These are phyloP conservation scores for Boletus bicolor DNA, from an alignment of 768 basidiomycete genomes.

Conservation along the genomic window DNA sequence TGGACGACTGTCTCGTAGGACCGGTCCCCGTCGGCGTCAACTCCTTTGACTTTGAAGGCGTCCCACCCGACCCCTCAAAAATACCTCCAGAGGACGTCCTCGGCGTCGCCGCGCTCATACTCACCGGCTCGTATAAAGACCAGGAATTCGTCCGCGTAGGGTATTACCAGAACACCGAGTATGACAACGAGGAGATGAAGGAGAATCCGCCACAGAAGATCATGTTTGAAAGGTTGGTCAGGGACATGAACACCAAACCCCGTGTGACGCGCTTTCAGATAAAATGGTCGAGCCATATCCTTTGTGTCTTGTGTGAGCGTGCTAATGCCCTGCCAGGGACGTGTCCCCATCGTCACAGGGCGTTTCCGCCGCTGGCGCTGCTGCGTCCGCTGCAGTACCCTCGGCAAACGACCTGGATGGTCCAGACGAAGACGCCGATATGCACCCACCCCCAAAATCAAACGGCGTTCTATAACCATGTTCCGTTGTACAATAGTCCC, in stretches of 20 bases:
- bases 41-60: constrained; percentile 93
- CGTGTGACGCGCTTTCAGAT: constrained; percentile 92
- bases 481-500: neutral
- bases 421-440: constrained; percentile 30
- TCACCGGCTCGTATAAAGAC: constrained; percentile 93
- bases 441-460: constrained; percentile 15
- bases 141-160: constrained; percentile 99
- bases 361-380: constrained; percentile 53
- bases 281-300: constrained; percentile 58
- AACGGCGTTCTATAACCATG: constrained; percentile 25
- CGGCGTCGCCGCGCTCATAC: constrained; percentile 94
- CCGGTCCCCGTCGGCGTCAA: constrained; percentile 97
- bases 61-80: constrained; percentile 75
- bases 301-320: neutral
- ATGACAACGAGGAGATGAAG: constrained; percentile 92
- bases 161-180: constrained; percentile 99
- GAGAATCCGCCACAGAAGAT: constrained; percentile 65
- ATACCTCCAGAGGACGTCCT: constrained; percentile 90
- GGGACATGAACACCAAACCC: constrained; percentile 89
- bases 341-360: constrained; percentile 49
- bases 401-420: constrained; percentile 66
- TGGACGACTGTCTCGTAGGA: constrained; percentile 96
- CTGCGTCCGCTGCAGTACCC: constrained; percentile 69
- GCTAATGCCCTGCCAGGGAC: constrained; percentile 47
- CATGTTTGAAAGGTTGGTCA: constrained; percentile 72